These are phyloP conservation scores for Setaria viridis DNA, from an alignment of 202 grass and related monocot genomes.

Conservation along the genomic window DNA sequence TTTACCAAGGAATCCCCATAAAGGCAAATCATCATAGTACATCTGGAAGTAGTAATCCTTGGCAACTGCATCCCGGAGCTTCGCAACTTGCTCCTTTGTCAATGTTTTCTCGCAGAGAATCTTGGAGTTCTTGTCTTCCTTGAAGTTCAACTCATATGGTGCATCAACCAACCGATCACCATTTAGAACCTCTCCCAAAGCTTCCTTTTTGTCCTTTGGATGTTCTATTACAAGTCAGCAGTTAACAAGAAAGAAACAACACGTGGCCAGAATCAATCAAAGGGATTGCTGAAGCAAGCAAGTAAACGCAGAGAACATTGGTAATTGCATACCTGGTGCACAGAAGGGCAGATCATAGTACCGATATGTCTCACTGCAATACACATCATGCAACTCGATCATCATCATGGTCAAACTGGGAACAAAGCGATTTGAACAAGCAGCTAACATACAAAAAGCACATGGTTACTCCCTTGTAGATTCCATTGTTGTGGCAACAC, in stretches of 20 bases:
- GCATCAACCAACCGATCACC: conserved; percentile 92
- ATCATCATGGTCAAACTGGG: conserved; percentile 37
- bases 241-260: conserved; percentile 42
- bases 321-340: conserved; percentile 72
- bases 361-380: conserved; percentile 87
- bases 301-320: conserved; percentile 15
- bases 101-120: conserved; percentile 77
- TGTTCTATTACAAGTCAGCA: conserved; percentile 63
- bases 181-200: conserved; percentile 91
- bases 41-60: conserved; percentile 99
- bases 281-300: conserved; percentile 14
- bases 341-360: conserved; percentile 96
- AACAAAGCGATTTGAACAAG: conserved; percentile 16
- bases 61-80: conserved; percentile 78
- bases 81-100: conserved; percentile 64
- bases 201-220: conserved; percentile 88
- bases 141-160: conserved; percentile 88
- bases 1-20: conserved; percentile 98
- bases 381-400: conserved; percentile 11
- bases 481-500: conserved; percentile 2
- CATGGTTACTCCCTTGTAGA: not conserved
- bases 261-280: conserved; percentile 31
- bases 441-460: not conserved
- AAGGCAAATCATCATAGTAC: conserved; percentile 96
- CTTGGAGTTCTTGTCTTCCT: conserved; percentile 64